A percentile compares a stretch with the other conserved stretches of the same genome.
Conservation (phyloP, 768 basidiomycete species). For the Podaxis carcinomalis region DNA sequence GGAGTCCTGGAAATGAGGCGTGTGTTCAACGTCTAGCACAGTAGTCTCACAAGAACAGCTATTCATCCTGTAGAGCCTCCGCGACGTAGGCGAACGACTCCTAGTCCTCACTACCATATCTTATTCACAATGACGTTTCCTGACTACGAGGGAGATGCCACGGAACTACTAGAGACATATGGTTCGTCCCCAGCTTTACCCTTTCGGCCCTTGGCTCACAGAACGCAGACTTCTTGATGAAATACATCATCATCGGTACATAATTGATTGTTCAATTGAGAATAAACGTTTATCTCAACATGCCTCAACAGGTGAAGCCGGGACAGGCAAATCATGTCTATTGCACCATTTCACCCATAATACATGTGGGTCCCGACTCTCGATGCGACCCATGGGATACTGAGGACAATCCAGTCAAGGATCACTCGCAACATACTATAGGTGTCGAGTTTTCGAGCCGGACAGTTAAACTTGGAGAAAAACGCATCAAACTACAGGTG, state of each 20-base stretch:
- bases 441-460: constrained; percentile 97
- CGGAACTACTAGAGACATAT: constrained; percentile 92
- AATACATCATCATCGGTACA: constrained; percentile 93
- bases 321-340: constrained; percentile 95
- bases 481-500: constrained; percentile 93
- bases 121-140: constrained; percentile 46
- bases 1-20: constrained; percentile 22
- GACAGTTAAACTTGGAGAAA: constrained; percentile 89
- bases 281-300: constrained; percentile 8
- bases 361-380: constrained; percentile 59
- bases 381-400: constrained; percentile 7
- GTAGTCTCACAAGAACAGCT: not conserved
- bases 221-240: constrained; percentile 90
- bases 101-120: constrained; percentile 13
- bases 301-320: constrained; percentile 74
- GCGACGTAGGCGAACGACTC: not conserved
- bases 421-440: constrained; percentile 96
- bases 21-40: not conserved
- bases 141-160: constrained; percentile 78
- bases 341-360: constrained; percentile 97
- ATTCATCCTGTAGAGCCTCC: not conserved
- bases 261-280: constrained; percentile 5
- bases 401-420: constrained; percentile 66
- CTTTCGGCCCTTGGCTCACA: constrained; percentile 16
- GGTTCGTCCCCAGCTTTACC: constrained; percentile 41